phyloP scores from a whole-genome alignment of 768 basidiomycete genomes.

The Phaffia australis region DNA sequence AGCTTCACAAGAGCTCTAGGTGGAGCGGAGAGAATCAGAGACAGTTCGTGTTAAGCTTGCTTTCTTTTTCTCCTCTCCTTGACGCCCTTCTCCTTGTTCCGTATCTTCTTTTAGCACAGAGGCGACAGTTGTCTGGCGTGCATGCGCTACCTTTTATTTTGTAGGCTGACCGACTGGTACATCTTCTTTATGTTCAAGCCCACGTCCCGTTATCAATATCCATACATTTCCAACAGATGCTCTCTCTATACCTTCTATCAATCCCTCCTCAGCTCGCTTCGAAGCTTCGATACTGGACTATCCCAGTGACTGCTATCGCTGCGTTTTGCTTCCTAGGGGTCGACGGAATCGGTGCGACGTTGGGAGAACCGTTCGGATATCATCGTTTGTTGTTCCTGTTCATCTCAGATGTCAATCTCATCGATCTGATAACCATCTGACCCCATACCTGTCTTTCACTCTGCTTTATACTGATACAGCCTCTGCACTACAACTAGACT shows the following conservation, averaged over 20 bases:
- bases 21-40: conserved; percentile 11
- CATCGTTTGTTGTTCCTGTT: conserved; percentile 7
- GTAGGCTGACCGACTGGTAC: not conserved
- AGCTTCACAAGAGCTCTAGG: conserved; percentile 5
- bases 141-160: not conserved
- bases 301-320: conserved; percentile 7
- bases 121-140: not conserved
- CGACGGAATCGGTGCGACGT: conserved; percentile 13
- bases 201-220: conserved; percentile 17
- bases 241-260: conserved; percentile 13
- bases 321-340: conserved; percentile 21
- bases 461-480: not conserved
- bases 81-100: not conserved
- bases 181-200: not conserved
- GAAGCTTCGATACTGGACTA: not conserved
- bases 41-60: not conserved
- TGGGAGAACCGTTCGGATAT: conserved; percentile 8
- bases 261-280: conserved; percentile 15
- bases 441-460: not conserved
- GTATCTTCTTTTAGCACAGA: not conserved
- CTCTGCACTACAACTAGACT: conserved; percentile 8
- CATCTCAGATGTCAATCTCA: not conserved
- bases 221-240: conserved; percentile 24
- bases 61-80: not conserved
- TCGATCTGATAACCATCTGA: not conserved